Base-by-base conservation (phyloP, 805 yeast genomes). In the Candida peoriensis region DNA sequence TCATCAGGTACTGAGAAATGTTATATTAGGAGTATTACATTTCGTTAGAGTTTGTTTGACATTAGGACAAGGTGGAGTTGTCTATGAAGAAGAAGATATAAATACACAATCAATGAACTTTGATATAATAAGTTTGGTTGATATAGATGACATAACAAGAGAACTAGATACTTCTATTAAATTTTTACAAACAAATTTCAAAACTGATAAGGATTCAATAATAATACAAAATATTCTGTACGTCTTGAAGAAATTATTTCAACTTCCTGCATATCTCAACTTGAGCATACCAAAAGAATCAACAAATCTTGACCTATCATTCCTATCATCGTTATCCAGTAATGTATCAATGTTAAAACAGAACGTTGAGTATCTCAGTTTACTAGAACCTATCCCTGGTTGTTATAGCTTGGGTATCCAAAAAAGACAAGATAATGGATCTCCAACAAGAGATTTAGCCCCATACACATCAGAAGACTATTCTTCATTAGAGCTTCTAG, bases 1-100 rank as follows among this genome's bases (percentile, higher is more conserved):
- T 18, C 75, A 79, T 46, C 60, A 59, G 18, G 74, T 78, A 3
- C 58, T 81, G 30, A 61, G 70, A 28, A 59, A 72, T 11, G 73
- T 71, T 36, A 63, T 74, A 3, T 44, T 74, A 8, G 85, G 80
- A 3, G 45, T 78, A 6, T 58, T 76, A 32, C 72, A 71, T 47
- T 70, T 73, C 55, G 72, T 79, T 14, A 73, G 72, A 15, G 60
- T 70, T 11, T 59, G 66, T 12, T 40, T 71, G 4, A 55, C 57
- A 8, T 59, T 78, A 24, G 76, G 79, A 2, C 61, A 61, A 33
- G 61, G 69, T 6, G 79, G 78, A n/a, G 80, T 76, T 8, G 61
- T 81, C 9, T 75, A 72, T 43, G 87, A 82, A 49, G 93, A 81
- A 48, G 93, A 83, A 51, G 94, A 84, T 57, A 59, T 83, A 21